phyloP scores from a whole-genome alignment of 1,284 basidiomycete genomes.

The Puccinia triticina region DNA sequence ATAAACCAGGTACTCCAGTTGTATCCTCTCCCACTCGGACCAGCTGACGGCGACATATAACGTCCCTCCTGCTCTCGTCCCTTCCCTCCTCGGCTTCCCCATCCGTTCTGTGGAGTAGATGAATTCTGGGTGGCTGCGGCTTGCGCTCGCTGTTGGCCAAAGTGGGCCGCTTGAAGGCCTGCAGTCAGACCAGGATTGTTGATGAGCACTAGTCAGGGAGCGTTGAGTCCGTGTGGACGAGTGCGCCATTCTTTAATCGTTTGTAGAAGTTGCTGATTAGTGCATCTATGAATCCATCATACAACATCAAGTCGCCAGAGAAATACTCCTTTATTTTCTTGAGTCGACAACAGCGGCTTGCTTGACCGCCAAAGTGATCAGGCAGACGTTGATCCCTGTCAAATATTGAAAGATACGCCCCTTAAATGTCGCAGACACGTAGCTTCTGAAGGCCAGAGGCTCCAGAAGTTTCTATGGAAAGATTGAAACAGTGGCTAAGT shows the following conservation, averaged over 20 bases:
- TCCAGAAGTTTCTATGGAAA: slow-evolving; percentile 78
- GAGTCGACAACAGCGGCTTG: slow-evolving; percentile 61
- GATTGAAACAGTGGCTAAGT: background rate
- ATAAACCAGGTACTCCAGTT: slow-evolving; percentile 32
- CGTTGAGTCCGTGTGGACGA: slow-evolving; percentile 50
- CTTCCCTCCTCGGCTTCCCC: slow-evolving; percentile 40
- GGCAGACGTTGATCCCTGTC: slow-evolving; percentile 98
- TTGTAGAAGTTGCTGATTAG: slow-evolving; percentile 89
- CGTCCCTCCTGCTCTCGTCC: slow-evolving; percentile 9
- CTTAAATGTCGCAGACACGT: slow-evolving; percentile 98
- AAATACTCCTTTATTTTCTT: background rate
- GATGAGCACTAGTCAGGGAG: slow-evolving; percentile 15
- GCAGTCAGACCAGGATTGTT: slow-evolving; percentile 50
- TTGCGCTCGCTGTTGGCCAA: slow-evolving; percentile 46
- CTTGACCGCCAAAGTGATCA: slow-evolving; percentile 99
- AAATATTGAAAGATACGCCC: slow-evolving; percentile 94
- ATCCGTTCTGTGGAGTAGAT: slow-evolving; percentile 10
- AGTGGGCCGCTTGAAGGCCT: slow-evolving; percentile 47
- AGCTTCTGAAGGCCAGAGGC: slow-evolving; percentile 99
- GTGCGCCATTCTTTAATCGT: slow-evolving; percentile 73
- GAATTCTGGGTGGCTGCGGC: slow-evolving; percentile 30
- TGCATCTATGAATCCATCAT: slow-evolving; percentile 75
- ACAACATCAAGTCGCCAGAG: slow-evolving; percentile 5
- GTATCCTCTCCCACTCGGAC: slow-evolving; percentile 29
- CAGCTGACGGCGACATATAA: background rate